phyloP scores from a whole-genome alignment of 176 grass and related monocot genomes.

The Juncus inflexus region DNA sequence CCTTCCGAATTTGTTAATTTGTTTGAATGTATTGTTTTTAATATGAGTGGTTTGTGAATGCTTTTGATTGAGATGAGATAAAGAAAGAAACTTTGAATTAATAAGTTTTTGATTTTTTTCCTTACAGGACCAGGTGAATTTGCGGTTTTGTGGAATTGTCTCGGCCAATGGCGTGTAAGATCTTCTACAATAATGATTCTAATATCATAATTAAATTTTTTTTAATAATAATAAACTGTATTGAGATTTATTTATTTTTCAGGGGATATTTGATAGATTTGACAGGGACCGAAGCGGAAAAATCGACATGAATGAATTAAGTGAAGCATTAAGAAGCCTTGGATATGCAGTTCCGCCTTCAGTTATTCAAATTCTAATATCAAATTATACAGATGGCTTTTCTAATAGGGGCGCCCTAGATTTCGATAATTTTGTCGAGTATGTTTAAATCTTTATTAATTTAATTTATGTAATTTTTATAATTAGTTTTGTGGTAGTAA shows the following conservation, averaged over 20 bases:
- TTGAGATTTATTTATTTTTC: constrained; percentile 8
- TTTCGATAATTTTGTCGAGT: constrained; percentile 93
- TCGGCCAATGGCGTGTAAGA: constrained; percentile 89
- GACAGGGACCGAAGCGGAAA: constrained; percentile 71
- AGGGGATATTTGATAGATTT: constrained; percentile 74
- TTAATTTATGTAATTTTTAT: not conserved
- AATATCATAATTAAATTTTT: not conserved
- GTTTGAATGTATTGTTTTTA: not conserved
- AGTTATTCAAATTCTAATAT: constrained; percentile 54
- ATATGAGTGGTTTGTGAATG: not conserved
- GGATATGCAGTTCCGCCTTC: constrained; percentile 72
- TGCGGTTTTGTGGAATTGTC: constrained; percentile 65
- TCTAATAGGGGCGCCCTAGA: constrained; percentile 36
- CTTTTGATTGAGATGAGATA: not conserved
- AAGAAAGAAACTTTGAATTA: not conserved
- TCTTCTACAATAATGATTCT: not conserved
- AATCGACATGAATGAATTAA: constrained; percentile 66
- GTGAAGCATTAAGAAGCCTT: constrained; percentile 62
- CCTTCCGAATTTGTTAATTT: not conserved
- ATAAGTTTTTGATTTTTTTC: constrained; percentile 7
- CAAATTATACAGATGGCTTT: constrained; percentile 54
- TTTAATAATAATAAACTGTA: not conserved
- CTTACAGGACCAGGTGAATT: constrained; percentile 70
- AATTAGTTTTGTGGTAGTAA: not conserved
- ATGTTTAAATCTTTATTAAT: constrained; percentile 22